Conservation (phyloP, 805 yeast species). For the Osmozyma mogii region DNA sequence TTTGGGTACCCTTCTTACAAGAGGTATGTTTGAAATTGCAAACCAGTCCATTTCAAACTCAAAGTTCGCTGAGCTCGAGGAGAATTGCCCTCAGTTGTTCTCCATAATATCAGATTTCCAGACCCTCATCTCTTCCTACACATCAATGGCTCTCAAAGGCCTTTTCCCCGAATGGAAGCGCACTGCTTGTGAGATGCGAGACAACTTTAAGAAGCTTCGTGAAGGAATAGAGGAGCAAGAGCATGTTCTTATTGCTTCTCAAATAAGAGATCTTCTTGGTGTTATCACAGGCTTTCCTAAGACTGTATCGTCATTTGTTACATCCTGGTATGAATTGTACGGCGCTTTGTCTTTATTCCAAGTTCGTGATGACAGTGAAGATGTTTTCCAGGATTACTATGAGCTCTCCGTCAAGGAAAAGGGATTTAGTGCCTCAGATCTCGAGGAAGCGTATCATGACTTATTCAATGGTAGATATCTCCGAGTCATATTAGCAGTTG, state of each 20-base stretch:
- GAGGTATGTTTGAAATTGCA: constrained; percentile 59
- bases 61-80: constrained; percentile 32
- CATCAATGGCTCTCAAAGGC: constrained; percentile 30
- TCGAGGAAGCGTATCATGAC: constrained; percentile 40
- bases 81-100: constrained; percentile 22
- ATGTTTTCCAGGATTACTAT: constrained; percentile 26
- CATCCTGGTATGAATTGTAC: constrained; percentile 63
- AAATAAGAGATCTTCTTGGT: constrained; percentile 35
- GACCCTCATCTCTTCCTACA: constrained; percentile 32
- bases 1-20: constrained; percentile 44
- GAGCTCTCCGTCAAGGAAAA: constrained; percentile 25
- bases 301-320: constrained; percentile 44
- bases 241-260: constrained; percentile 21
- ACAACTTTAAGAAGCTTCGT: constrained; percentile 20
- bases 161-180: constrained; percentile 45
- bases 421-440: constrained; percentile 7
- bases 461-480: constrained; percentile 49
- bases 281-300: constrained; percentile 42
- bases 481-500: constrained; percentile 50
- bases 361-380: constrained; percentile 38
- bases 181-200: constrained; percentile 43
- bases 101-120: constrained; percentile 34
- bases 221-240: constrained; percentile 17
- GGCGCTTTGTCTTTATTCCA: constrained; percentile 50
- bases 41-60: constrained; percentile 37